These are phyloP conservation scores for Neopestalotiopsis sp. DNA, from an alignment of 2,329 filamentous ascomycete genomes.

Conservation along the genomic window DNA sequence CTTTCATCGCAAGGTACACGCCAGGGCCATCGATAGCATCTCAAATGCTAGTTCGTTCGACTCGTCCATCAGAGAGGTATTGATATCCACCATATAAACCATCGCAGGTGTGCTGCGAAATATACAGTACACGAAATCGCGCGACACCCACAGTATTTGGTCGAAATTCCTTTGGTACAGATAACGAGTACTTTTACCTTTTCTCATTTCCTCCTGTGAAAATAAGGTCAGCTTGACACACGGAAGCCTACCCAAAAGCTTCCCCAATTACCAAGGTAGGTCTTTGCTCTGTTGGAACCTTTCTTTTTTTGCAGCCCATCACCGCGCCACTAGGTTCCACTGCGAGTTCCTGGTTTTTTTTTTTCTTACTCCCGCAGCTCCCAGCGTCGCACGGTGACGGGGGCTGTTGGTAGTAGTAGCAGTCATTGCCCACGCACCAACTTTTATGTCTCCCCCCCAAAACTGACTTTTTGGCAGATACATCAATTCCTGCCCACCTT, in stretches of 20 bases:
- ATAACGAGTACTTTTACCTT: not conserved
- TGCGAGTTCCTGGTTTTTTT: not conserved
- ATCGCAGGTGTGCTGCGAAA: not conserved
- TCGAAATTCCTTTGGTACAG: not conserved
- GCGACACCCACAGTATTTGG: not conserved
- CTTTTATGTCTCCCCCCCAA: not conserved
- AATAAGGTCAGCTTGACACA: not conserved
- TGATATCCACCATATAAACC: not conserved
- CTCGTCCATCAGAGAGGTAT: slow-evolving; percentile 24
- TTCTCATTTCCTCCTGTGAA: not conserved
- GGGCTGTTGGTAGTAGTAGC: not conserved
- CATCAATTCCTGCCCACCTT: not conserved
- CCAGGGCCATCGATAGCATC: slow-evolving; percentile 23
- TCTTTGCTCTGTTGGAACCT: not conserved
- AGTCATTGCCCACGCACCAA: not conserved
- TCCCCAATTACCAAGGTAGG: not conserved
- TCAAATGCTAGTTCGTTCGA: slow-evolving; percentile 26
- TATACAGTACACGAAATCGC: not conserved
- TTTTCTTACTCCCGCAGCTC: not conserved
- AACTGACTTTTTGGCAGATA: not conserved
- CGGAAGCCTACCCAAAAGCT: not conserved
- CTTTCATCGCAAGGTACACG: slow-evolving; percentile 47
- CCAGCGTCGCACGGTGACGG: not conserved
- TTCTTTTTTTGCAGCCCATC: not conserved
- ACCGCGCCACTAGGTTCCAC: not conserved